Evolutionary conservation across 352 stramenopile species (phyloP).

Genomic region (Phytophthora uliginosa): DNA sequence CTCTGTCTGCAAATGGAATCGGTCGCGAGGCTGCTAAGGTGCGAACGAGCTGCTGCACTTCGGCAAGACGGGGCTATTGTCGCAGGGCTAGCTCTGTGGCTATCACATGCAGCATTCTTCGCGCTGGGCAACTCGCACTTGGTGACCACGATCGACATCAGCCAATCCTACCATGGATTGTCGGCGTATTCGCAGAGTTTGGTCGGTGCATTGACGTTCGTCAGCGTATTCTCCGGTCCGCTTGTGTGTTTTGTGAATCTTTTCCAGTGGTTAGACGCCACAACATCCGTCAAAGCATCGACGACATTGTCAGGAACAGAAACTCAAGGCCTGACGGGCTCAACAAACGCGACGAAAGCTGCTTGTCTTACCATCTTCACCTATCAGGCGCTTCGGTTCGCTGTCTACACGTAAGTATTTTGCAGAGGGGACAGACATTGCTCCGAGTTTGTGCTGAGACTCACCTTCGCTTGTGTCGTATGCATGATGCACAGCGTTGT

Average conservation of each 20-base stretch:
- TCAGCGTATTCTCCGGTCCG: constrained; percentile 81
- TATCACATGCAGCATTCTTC: constrained; percentile 86
- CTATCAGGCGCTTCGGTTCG: constrained; percentile 72
- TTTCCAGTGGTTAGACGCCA: constrained; percentile 47
- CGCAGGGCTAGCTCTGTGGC: constrained; percentile 45
- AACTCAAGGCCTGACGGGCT: background rate
- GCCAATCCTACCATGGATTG: constrained; percentile 87
- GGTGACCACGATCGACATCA: constrained; percentile 92
- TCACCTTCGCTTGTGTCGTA: constrained; percentile 12
- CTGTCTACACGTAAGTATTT: constrained; percentile 68
- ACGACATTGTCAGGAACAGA: background rate
- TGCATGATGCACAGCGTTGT: constrained; percentile 54
- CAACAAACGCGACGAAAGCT: constrained; percentile 6
- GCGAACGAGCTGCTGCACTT: constrained; percentile 1
- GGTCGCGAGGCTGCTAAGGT: constrained; percentile 32
- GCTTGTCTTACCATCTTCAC: constrained; percentile 50
- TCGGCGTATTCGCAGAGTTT: constrained; percentile 83
- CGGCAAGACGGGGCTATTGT: constrained; percentile 25
- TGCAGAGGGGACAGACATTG: background rate
- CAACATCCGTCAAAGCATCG: constrained; percentile 5
- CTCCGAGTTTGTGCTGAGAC: background rate
- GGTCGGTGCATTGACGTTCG: constrained; percentile 80
- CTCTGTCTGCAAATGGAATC: constrained; percentile 60
- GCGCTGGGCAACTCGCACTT: constrained; percentile 91
- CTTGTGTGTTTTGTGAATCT: constrained; percentile 68